Base-by-base conservation (phyloP, 257 asterid species). In the Scutellaria minor region DNA sequence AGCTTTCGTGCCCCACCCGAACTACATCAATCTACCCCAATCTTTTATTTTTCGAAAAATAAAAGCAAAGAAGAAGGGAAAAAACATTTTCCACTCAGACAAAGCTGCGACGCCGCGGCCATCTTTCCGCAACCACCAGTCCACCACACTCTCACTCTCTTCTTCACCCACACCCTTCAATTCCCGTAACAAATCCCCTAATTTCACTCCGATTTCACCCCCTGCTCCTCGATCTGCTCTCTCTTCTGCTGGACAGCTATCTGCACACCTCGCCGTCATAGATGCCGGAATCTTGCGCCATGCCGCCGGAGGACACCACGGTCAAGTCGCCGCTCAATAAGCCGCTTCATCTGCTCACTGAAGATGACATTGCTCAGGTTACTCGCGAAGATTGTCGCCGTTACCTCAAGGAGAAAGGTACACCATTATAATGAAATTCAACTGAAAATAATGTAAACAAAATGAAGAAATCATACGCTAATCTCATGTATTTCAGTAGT, bases 381-480 rank as follows among this genome's bases (percentile, higher is more conserved):
- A 95, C 99, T 56, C 97, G 99, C 41, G 98, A 95, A 66, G 99
- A 95, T 74, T 95, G 99, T 90, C 97, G 99, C 80, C 95, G 92
- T 57, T 95, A 80, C 83, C 99, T 95, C 81, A 95, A 88, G 81
- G 89, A 87, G 72, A 95, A 92, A 88, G 99, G 99, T 91, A 62
- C 39, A 52, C 53, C 61, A 8, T 8, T 9, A 39, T 39, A 44
- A 12, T 11, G 4, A 14, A 40, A 18, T 64, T 57, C 14, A 56
- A 24, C 40, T 46, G 24, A 45, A 15, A 7, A 46, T 42, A 59
- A 52, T 68, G 53, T 22, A 52, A 47, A 57, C 58, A 31, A 10
- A 61, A 63, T 9, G 80, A 53, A 68, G 67, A 64, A 68, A 74
- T 73, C 59, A 63, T 68, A 54, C 15, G 66, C 24, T 4, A 7